Conservation (phyloP, 2,329 filamentous ascomycete species). For the Monilinia fructicola region DNA sequence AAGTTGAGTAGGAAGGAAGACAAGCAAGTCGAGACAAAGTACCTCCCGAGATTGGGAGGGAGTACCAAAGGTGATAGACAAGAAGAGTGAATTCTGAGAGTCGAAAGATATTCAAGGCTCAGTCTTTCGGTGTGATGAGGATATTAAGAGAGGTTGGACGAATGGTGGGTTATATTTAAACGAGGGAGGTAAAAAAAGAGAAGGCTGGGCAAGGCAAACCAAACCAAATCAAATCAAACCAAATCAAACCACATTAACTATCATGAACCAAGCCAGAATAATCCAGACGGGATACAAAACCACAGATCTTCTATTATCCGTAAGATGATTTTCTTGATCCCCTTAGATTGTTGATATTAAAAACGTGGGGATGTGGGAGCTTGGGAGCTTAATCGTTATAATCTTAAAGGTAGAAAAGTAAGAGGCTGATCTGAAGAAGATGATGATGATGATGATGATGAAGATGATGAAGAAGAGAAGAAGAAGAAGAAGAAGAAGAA, state of each 20-base stretch:
- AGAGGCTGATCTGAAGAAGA: neutral
- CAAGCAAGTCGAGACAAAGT: neutral
- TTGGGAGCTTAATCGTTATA: neutral
- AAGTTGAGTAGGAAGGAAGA: neutral
- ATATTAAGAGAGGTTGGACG: conserved; percentile 21
- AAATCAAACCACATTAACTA: conserved; percentile 1
- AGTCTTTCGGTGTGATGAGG: conserved; percentile 14
- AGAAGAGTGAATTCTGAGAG: conserved; percentile 13
- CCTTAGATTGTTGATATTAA: neutral
- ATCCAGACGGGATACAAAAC: neutral
- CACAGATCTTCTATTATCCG: neutral
- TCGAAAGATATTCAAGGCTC: neutral
- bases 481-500: too few species aligned
- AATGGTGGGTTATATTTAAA: conserved; percentile 20
- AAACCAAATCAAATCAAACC: conserved; percentile 10
- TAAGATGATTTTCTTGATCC: neutral
- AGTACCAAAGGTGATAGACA: neutral
- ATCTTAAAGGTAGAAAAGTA: neutral
- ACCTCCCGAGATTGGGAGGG: neutral
- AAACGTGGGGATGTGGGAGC: neutral
- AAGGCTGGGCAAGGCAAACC: conserved; percentile 16
- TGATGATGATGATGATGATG: too few species aligned
- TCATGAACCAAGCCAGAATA: neutral
- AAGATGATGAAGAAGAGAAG: too few species aligned
- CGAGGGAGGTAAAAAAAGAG: conserved; percentile 14